Evolutionary conservation across 1,139 yeast species (phyloP).

Genomic region (Candida sanyaensis): DNA sequence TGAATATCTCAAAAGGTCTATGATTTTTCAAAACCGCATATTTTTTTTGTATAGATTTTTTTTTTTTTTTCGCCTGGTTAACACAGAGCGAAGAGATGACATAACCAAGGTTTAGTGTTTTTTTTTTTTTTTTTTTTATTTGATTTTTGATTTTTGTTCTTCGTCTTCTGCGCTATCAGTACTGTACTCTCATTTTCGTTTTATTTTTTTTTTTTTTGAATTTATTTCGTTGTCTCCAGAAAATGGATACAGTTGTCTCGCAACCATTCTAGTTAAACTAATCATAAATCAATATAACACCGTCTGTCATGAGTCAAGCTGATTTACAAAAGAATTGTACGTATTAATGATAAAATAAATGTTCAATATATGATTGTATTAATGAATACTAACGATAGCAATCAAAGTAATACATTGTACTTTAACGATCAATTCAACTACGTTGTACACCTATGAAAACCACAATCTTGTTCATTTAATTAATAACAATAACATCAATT

Average conservation of each 20-base stretch:
- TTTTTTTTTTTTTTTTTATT: too few relatives aligned
- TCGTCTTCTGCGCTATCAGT: neutral
- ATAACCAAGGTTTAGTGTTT: neutral
- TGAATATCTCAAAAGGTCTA: too few relatives aligned
- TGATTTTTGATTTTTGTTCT: neutral
- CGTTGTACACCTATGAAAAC: constrained; percentile 58
- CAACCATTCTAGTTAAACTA: too few relatives aligned
- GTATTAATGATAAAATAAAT: constrained; percentile 16
- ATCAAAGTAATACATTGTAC: constrained; percentile 43
- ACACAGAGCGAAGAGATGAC: neutral
- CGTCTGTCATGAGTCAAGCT: constrained; percentile 19
- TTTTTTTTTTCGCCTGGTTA: neutral
- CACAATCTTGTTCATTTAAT: constrained; percentile 13
- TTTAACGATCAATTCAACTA: constrained; percentile 54
- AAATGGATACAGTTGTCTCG: neutral
- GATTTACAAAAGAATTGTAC: constrained; percentile 35
- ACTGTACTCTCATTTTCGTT: neutral
- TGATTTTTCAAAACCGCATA: neutral
- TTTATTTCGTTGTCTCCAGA: neutral
- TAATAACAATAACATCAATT: constrained; percentile 44
- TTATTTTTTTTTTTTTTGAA: neutral
- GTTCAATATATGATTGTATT: neutral
- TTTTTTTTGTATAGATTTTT: neutral
- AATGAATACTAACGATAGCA: too few relatives aligned
- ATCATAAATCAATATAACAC: neutral